A percentile compares a stretch with the other conserved stretches of the same genome.
These are phyloP conservation scores for Hydnomerulius pinastri DNA, from an alignment of 768 basidiomycete genomes.

Conservation along the genomic window DNA sequence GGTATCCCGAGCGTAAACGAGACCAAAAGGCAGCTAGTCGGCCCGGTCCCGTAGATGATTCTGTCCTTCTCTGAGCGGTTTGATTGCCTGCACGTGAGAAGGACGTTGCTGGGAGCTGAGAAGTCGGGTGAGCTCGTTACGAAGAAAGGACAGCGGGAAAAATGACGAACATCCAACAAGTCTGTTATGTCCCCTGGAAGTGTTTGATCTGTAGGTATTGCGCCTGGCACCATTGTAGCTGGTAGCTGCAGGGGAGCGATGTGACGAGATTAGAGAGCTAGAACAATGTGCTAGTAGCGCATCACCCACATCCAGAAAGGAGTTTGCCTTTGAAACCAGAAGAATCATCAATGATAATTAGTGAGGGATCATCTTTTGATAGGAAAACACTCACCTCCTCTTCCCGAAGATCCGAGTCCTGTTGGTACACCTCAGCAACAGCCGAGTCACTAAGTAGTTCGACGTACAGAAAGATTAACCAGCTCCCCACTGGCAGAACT, in stretches of 20 bases:
- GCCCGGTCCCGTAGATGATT: too few relatives aligned
- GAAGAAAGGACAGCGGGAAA: background rate
- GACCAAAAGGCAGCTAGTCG: background rate
- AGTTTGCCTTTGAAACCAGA: background rate
- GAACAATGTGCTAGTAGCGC: background rate
- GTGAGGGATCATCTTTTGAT: too few relatives aligned
- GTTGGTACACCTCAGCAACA: too few relatives aligned
- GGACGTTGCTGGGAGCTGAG: background rate
- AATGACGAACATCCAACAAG: background rate
- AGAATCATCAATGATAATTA: background rate
- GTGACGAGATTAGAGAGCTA: background rate
- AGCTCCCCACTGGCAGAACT: background rate
- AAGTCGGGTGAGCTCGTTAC: background rate
- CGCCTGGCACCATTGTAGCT: background rate
- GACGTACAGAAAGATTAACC: conserved; percentile 31
- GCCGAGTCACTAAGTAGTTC: background rate
- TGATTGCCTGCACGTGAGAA: background rate
- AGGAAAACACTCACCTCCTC: too few relatives aligned
- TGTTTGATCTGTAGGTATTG: too few relatives aligned
- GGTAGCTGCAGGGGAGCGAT: background rate
- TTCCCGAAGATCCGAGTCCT: too few relatives aligned
- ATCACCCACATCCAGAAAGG: background rate
- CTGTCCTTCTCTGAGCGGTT: background rate
- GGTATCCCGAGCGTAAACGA: background rate
- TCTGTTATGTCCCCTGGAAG: too few relatives aligned